Conservation (phyloP, 129 eudicot species). For the Flaveria robusta region DNA sequence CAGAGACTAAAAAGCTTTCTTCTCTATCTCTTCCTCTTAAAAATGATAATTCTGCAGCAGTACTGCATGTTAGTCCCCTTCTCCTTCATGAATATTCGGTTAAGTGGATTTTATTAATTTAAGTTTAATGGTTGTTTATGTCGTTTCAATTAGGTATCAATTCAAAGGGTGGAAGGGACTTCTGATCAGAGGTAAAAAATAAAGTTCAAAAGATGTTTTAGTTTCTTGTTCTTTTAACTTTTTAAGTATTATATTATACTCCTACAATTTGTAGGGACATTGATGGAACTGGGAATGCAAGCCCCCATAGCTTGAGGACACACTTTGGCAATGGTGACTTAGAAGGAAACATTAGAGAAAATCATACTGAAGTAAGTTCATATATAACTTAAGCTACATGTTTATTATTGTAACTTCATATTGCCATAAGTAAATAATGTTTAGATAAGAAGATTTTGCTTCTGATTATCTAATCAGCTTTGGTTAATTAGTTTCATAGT, state of each 20-base stretch:
- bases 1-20: constrained; percentile 55
- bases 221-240: not conserved
- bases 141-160: constrained; percentile 57
- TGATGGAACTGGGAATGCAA: constrained; percentile 48
- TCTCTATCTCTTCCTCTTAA: constrained; percentile 78
- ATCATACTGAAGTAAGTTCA: constrained; percentile 55
- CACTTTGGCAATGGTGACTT: constrained; percentile 44
- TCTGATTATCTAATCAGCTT: not conserved
- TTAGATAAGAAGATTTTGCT: not conserved
- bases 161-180: constrained; percentile 71
- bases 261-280: constrained; percentile 46
- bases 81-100: not conserved
- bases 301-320: constrained; percentile 50
- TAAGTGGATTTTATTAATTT: constrained; percentile 2
- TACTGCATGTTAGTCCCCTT: constrained; percentile 73
- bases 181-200: constrained; percentile 63
- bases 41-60: constrained; percentile 49
- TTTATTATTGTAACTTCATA: not conserved
- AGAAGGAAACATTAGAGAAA: constrained; percentile 27
- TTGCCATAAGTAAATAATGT: not conserved
- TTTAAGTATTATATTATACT: not conserved
- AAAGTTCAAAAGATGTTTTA: not conserved
- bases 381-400: constrained; percentile 22
- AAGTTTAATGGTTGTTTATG: constrained; percentile 11
- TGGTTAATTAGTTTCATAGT: not conserved